Conservation (phyloP, 768 basidiomycete species). For the Tricholomella constricta region DNA sequence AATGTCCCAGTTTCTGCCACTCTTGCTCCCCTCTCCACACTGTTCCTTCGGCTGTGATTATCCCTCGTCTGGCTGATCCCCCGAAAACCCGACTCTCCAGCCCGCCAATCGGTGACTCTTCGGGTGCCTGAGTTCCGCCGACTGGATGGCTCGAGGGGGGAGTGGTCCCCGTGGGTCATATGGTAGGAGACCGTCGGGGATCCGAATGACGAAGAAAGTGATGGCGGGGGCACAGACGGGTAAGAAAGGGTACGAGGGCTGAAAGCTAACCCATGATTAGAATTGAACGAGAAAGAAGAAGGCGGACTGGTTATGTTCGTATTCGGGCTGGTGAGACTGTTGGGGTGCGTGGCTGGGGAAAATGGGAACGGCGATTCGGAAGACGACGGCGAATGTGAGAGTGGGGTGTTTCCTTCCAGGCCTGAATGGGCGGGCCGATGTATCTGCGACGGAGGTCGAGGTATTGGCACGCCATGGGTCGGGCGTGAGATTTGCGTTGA, state of each 20-base stretch:
- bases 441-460: conserved; percentile 65
- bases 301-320: conserved; percentile 78
- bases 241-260: conserved; percentile 59
- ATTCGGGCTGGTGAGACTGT: conserved; percentile 56
- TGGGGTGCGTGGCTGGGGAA: conserved; percentile 57
- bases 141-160: conserved; percentile 55
- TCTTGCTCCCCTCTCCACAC: conserved; percentile 64
- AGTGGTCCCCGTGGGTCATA: conserved; percentile 49
- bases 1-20: conserved; percentile 71
- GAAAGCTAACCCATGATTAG: conserved; percentile 38
- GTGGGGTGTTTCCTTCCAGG: conserved; percentile 60
- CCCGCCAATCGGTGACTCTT: conserved; percentile 36
- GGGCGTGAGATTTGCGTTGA: conserved; percentile 34
- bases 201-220: conserved; percentile 76
- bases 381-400: conserved; percentile 67
- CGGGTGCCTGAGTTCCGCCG: conserved; percentile 50
- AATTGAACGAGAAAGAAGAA: conserved; percentile 56
- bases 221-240: conserved; percentile 83
- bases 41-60: conserved; percentile 52
- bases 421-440: conserved; percentile 51
- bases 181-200: conserved; percentile 58
- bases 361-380: conserved; percentile 70
- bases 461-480: conserved; percentile 71
- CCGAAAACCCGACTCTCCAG: conserved; percentile 35
- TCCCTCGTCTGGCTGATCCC: conserved; percentile 36